phyloP scores from a whole-genome alignment of 345 rosid genomes.

The Hibiscus trionum region DNA sequence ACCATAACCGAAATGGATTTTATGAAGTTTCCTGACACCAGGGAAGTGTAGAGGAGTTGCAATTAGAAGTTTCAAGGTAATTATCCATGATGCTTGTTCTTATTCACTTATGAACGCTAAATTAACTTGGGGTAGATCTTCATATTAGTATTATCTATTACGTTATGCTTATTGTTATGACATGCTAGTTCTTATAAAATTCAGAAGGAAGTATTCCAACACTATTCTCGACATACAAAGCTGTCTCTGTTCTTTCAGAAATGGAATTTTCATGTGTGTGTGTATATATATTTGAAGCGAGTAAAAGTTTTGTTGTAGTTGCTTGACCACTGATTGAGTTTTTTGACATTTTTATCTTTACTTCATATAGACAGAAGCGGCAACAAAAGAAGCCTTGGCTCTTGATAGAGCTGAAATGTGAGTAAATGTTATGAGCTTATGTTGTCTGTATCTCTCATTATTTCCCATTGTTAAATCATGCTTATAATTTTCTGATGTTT shows the following conservation, averaged over 20 bases:
- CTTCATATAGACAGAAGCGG: neutral
- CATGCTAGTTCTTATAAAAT: neutral
- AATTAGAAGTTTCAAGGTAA: slow-evolving; percentile 50
- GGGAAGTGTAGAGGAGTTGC: slow-evolving; percentile 87
- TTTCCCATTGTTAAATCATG: slow-evolving; percentile 2
- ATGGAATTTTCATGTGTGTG: neutral
- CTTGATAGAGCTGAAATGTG: slow-evolving; percentile 13
- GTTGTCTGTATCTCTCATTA: neutral
- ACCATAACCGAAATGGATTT: slow-evolving; percentile 64
- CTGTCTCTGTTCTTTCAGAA: too few relatives aligned
- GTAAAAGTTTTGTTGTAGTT: neutral
- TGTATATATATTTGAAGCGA: neutral
- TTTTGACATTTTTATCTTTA: neutral
- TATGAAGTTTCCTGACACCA: slow-evolving; percentile 77
- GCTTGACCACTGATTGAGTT: neutral
- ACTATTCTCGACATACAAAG: too few relatives aligned
- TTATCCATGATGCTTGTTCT: neutral
- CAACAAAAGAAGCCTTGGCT: slow-evolving; percentile 11
- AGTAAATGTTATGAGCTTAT: neutral
- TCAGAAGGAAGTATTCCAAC: slow-evolving; percentile 49
- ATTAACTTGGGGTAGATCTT: neutral
- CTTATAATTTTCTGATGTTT: slow-evolving; percentile 14
- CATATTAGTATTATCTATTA: neutral
- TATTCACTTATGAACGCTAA: neutral
- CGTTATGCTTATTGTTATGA: neutral